phyloP scores from a whole-genome alignment of 192 early-diverging fungal species.

The Rhizoclosmatium globosum region DNA sequence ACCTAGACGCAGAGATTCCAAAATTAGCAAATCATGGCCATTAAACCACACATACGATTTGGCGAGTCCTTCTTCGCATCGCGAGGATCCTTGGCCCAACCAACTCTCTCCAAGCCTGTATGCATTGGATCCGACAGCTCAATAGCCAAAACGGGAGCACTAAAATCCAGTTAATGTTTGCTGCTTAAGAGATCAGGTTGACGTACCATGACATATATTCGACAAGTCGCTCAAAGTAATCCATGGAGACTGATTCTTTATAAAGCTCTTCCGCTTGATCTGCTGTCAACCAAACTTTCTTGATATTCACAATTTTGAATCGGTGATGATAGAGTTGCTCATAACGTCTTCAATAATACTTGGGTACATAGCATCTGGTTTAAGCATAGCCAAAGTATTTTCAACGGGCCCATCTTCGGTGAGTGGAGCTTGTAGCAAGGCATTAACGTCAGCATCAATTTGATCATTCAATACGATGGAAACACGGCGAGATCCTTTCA shows the following conservation, averaged over 20 bases:
- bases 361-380: slow-evolving; percentile 68
- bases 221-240: slow-evolving; percentile 58
- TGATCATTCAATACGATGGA: background rate
- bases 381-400: slow-evolving; percentile 64
- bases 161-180: slow-evolving; percentile 1
- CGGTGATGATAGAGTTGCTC: slow-evolving; percentile 50
- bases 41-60: slow-evolving; percentile 45
- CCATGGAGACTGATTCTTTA: slow-evolving; percentile 53
- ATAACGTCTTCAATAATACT: slow-evolving; percentile 54
- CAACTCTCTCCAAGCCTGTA: slow-evolving; percentile 57
- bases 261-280: slow-evolving; percentile 62
- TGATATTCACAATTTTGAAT: slow-evolving; percentile 53
- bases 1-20: slow-evolving; percentile 31
- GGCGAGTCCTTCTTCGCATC: slow-evolving; percentile 56
- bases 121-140: slow-evolving; percentile 58
- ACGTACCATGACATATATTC: slow-evolving; percentile 60
- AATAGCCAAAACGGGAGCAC: slow-evolving; percentile 59
- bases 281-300: slow-evolving; percentile 61
- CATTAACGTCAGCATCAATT: background rate
- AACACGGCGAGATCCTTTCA: background rate
- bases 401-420: slow-evolving; percentile 37
- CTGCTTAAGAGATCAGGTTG: background rate
- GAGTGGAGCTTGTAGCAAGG: background rate
- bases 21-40: background rate
- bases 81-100: slow-evolving; percentile 60